A percentile compares a stretch with the other conserved stretches of the same genome.
These are phyloP conservation scores for Acanthamoeba royreba DNA, from an alignment of 208 protist species.

Conservation along the genomic window DNA sequence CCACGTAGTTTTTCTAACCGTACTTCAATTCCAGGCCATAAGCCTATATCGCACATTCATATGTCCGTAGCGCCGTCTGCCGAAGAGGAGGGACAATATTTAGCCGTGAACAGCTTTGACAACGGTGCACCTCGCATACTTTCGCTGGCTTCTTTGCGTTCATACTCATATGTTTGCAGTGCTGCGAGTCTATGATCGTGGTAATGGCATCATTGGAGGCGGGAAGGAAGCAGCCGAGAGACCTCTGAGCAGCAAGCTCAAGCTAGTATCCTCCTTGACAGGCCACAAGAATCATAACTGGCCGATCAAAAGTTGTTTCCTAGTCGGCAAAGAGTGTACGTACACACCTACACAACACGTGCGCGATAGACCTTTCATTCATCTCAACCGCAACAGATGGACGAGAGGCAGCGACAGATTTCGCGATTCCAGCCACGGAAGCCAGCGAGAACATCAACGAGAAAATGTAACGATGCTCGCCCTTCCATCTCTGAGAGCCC, in stretches of 20 bases:
- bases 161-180: background rate
- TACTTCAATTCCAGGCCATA: background rate
- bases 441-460: background rate
- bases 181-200: background rate
- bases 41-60: slow-evolving; percentile 32
- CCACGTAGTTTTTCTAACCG: background rate
- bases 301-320: slow-evolving; percentile 61
- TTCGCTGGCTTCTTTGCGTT: background rate
- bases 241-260: background rate
- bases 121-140: background rate
- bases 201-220: background rate
- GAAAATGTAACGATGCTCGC: background rate
- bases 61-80: background rate
- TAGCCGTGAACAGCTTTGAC: slow-evolving; percentile 64
- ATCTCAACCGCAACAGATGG: background rate
- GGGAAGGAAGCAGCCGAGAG: background rate
- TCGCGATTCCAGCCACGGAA: background rate
- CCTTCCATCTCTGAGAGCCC: background rate
- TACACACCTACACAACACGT: background rate
- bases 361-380: background rate
- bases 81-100: slow-evolving; percentile 60
- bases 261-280: slow-evolving; percentile 48
- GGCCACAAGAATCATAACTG: slow-evolving; percentile 67
- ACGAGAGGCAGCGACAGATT: background rate
- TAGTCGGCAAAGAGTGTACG: slow-evolving; percentile 59